Percentiles rank a stretch among this genome's conserved stretches.
These are phyloP conservation scores for Pythium grandisporangium DNA, from an alignment of 352 stramenopile species.

Conservation along the genomic window DNA sequence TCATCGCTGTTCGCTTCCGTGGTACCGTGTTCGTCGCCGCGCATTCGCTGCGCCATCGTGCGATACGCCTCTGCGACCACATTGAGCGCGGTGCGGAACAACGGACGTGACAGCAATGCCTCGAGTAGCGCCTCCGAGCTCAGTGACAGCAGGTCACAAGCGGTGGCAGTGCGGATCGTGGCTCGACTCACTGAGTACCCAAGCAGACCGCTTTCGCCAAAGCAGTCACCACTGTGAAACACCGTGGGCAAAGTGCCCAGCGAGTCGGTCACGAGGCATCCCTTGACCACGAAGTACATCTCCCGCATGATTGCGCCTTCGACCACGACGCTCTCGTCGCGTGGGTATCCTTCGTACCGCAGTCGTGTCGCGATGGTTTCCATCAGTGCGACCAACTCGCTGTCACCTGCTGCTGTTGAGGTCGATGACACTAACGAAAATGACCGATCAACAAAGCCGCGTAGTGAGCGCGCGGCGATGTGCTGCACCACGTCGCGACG, in stretches of 20 bases:
- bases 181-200: slow-evolving; percentile 31
- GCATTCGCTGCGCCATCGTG: slow-evolving; percentile 18
- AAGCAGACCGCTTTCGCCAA: slow-evolving; percentile 49
- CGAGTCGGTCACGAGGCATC: slow-evolving; percentile 21
- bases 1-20: slow-evolving; percentile 11
- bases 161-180: slow-evolving; percentile 17
- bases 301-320: slow-evolving; percentile 55
- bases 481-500: slow-evolving; percentile 37
- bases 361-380: slow-evolving; percentile 32
- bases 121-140: slow-evolving; percentile 35
- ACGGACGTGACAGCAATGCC: slow-evolving; percentile 23
- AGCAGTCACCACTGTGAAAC: slow-evolving; percentile 40
- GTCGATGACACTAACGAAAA: too few species aligned
- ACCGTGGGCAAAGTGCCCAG: slow-evolving; percentile 1
- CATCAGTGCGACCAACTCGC: slow-evolving; percentile 10
- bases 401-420: slow-evolving; percentile 12
- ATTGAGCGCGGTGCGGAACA: slow-evolving; percentile 24
- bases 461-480: slow-evolving; percentile 26
- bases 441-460: slow-evolving; percentile 24
- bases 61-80: slow-evolving; percentile 42
- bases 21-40: background rate
- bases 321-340: slow-evolving; percentile 45
- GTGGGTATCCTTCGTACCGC: slow-evolving; percentile 53
- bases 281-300: slow-evolving; percentile 70
- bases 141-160: slow-evolving; percentile 16